A percentile compares a stretch with the other conserved stretches of the same genome.
phyloP scores from a whole-genome alignment of 176 grass and related monocot species.

The Triticum dicoccoides region DNA sequence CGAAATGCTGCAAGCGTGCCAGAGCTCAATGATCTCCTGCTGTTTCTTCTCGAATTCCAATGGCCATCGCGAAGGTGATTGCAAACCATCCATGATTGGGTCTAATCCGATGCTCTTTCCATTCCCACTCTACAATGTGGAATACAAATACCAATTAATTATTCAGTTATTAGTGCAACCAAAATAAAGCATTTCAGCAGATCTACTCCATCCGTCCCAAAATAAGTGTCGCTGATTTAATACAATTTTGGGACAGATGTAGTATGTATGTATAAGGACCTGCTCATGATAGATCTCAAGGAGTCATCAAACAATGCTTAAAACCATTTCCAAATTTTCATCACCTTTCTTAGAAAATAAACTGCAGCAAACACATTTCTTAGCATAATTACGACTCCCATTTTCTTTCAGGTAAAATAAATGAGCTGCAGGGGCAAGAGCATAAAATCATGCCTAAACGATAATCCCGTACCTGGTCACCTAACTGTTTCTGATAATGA shows the following conservation, averaged over 20 bases:
- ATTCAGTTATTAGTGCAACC: background rate
- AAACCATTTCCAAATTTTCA: background rate
- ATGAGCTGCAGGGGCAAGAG: background rate
- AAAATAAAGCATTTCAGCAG: background rate
- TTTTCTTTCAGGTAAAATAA: background rate
- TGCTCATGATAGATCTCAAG: background rate
- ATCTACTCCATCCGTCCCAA: background rate
- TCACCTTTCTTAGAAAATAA: background rate
- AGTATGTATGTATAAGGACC: background rate
- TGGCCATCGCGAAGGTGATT: conserved; percentile 75
- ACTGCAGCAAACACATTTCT: background rate
- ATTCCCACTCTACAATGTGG: conserved; percentile 36
- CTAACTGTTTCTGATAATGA: conserved; percentile 56
- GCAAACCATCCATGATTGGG: conserved; percentile 14
- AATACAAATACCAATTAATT: conserved; percentile 2
- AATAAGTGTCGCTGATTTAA: no score
- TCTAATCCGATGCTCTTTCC: conserved; percentile 60
- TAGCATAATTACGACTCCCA: background rate
- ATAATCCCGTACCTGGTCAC: conserved; percentile 47
- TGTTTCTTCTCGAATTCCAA: conserved; percentile 82
- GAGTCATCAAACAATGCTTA: background rate
- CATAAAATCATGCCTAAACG: background rate
- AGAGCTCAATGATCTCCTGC: conserved; percentile 78
- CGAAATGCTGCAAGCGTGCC: conserved; percentile 80
- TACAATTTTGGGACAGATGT: no score